These are phyloP conservation scores for Fomitopsis serialis DNA, from an alignment of 768 basidiomycete species.

Conservation along the genomic window DNA sequence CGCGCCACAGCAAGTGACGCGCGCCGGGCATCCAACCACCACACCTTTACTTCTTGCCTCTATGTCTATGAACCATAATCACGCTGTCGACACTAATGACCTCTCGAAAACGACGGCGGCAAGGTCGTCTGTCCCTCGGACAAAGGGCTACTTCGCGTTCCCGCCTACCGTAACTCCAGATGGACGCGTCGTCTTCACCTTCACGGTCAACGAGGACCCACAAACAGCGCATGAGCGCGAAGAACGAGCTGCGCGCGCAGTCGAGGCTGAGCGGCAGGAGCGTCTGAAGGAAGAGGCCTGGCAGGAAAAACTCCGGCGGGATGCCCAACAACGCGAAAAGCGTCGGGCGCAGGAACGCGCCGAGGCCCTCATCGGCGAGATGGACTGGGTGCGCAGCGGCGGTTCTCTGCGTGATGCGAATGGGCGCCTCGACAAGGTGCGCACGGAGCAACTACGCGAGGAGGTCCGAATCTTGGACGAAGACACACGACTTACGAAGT, in stretches of 20 bases:
- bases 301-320: not conserved
- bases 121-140: not conserved
- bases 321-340: slow-evolving; percentile 7
- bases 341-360: slow-evolving; percentile 30
- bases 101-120: not conserved
- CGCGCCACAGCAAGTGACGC: too few species aligned
- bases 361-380: slow-evolving; percentile 45
- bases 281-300: not conserved
- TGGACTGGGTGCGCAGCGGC: slow-evolving; percentile 56
- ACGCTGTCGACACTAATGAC: not conserved
- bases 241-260: not conserved
- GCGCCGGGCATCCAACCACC: too few species aligned
- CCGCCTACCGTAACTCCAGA: not conserved
- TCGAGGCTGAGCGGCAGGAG: not conserved
- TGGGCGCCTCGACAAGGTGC: slow-evolving; percentile 44
- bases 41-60: too few species aligned
- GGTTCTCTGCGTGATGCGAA: slow-evolving; percentile 46
- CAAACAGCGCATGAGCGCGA: not conserved
- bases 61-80: not conserved
- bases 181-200: not conserved
- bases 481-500: slow-evolving; percentile 31
- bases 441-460: slow-evolving; percentile 42
- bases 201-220: not conserved
- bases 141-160: slow-evolving; percentile 4
- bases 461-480: slow-evolving; percentile 42